Conservation (phyloP, 306 rosid species). For the Citrullus mucosospermus region DNA sequence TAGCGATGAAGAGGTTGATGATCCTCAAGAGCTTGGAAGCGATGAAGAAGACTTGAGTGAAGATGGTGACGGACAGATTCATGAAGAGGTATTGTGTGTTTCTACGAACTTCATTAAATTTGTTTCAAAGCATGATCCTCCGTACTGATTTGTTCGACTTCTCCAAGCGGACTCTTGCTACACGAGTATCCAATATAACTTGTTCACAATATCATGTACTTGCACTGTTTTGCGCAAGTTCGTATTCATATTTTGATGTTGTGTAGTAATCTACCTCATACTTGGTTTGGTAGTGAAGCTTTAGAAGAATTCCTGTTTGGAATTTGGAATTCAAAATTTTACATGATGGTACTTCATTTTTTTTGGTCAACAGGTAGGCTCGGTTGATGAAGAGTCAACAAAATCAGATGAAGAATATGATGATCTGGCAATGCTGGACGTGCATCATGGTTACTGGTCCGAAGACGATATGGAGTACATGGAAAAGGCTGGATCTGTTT, state of each 20-base stretch:
- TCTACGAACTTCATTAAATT: not conserved
- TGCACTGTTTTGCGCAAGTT: not conserved
- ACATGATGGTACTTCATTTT: not conserved
- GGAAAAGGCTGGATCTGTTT: slow-evolving; percentile 8
- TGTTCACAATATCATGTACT: not conserved
- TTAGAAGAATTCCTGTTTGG: not conserved
- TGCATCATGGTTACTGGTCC: slow-evolving; percentile 41
- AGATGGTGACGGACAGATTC: slow-evolving; percentile 28
- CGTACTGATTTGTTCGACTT: not conserved
- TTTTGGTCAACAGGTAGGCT: slow-evolving; percentile 48
- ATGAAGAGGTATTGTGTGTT: slow-evolving; percentile 55
- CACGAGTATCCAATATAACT: not conserved
- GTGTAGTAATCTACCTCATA: not conserved
- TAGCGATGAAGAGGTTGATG: slow-evolving; percentile 89
- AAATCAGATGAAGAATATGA: slow-evolving; percentile 95
- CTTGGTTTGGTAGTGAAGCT: not conserved
- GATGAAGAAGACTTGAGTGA: slow-evolving; percentile 87
- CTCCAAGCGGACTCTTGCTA: not conserved
- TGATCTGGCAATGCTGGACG: slow-evolving; percentile 80
- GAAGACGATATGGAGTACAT: slow-evolving; percentile 38
- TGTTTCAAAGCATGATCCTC: not conserved
- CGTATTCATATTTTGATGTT: not conserved
- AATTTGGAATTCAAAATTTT: not conserved
- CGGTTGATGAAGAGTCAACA: slow-evolving; percentile 93
- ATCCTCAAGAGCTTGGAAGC: slow-evolving; percentile 55